phyloP scores from a whole-genome alignment of 2,329 filamentous ascomycete genomes.

The Sclerotinia borealis region DNA sequence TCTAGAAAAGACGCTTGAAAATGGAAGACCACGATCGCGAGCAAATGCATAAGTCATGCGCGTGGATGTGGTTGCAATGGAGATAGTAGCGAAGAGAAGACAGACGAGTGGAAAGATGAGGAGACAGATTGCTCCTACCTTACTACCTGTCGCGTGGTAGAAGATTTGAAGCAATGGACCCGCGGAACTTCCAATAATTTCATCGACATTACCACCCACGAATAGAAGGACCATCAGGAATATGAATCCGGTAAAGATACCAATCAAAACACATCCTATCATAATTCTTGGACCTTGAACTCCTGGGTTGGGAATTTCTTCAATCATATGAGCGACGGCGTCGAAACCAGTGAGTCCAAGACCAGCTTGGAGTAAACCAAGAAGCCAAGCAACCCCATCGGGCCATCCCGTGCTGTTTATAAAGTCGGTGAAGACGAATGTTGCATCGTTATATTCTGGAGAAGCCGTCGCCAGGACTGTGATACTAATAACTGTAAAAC shows the following conservation, averaged over 20 bases:
- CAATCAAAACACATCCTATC: conserved; percentile 43
- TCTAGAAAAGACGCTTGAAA: conserved; percentile 51
- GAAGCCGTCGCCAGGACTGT: conserved; percentile 48
- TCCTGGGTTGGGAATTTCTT: conserved; percentile 47
- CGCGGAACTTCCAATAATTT: conserved; percentile 40
- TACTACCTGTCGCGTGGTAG: conserved; percentile 38
- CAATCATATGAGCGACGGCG: conserved; percentile 40
- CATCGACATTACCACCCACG: conserved; percentile 32
- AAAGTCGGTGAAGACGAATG: conserved; percentile 50
- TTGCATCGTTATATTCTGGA: conserved; percentile 42
- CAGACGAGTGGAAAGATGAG: conserved; percentile 53
- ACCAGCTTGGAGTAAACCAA: conserved; percentile 47
- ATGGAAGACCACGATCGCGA: conserved; percentile 59
- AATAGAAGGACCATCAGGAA: conserved; percentile 29
- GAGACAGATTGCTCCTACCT: conserved; percentile 29
- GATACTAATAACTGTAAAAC: conserved; percentile 46
- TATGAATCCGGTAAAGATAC: conserved; percentile 38
- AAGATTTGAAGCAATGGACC: conserved; percentile 48
- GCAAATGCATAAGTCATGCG: conserved; percentile 64
- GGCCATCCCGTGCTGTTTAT: conserved; percentile 48
- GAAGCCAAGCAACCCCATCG: conserved; percentile 43
- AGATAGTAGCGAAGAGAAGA: conserved; percentile 56
- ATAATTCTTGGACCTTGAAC: conserved; percentile 46
- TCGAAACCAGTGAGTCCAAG: conserved; percentile 46
- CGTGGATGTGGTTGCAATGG: conserved; percentile 39